Conservation (phyloP, 352 stramenopile species). For the Phytophthora capsici region DNA sequence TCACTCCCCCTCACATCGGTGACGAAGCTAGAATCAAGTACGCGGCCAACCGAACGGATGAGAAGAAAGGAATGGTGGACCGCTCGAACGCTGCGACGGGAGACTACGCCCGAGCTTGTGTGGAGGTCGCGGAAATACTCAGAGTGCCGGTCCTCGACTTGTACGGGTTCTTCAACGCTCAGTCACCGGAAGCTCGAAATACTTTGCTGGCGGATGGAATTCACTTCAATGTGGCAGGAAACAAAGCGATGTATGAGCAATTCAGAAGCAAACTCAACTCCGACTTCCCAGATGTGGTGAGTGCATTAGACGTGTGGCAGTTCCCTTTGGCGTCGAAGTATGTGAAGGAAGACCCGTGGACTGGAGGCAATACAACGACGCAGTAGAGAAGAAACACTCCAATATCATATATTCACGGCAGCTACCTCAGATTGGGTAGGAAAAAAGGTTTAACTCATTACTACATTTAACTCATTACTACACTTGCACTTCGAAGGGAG, state of each 20-base stretch:
- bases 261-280: slow-evolving; percentile 12
- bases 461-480: no score
- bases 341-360: slow-evolving; percentile 26
- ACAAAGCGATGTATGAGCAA: slow-evolving; percentile 37
- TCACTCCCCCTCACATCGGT: slow-evolving; percentile 47
- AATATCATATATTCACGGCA: not conserved
- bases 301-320: slow-evolving; percentile 17
- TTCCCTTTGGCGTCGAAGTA: slow-evolving; percentile 45
- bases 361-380: not conserved
- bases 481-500: no score
- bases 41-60: slow-evolving; percentile 14
- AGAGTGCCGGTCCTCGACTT: slow-evolving; percentile 42
- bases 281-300: slow-evolving; percentile 16
- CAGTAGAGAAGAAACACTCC: not conserved
- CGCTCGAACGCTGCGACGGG: slow-evolving; percentile 9
- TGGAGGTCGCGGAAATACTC: slow-evolving; percentile 29
- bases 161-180: slow-evolving; percentile 48
- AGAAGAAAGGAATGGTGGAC: slow-evolving; percentile 12
- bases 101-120: slow-evolving; percentile 31
- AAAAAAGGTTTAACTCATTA: no score
- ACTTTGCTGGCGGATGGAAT: slow-evolving; percentile 49
- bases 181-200: slow-evolving; percentile 29
- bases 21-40: slow-evolving; percentile 23
- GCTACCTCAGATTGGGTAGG: no score
- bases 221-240: slow-evolving; percentile 49